These are phyloP conservation scores for Fusarium sp. DNA, from an alignment of 2,329 filamentous ascomycete genomes.

Conservation along the genomic window DNA sequence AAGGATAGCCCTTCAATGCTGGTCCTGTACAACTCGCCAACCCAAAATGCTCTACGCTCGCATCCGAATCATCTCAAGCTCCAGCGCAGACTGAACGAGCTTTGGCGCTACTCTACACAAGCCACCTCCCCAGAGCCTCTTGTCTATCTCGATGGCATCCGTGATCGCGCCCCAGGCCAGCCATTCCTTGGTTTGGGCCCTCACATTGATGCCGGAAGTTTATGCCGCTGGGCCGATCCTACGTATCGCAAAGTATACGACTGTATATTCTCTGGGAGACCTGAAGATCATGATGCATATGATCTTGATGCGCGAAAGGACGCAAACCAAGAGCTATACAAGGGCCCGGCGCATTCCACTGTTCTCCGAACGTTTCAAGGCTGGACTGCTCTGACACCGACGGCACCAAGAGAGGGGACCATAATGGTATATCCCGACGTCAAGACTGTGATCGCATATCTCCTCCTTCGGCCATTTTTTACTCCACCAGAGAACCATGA, in stretches of 20 bases:
- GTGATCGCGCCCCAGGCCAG: constrained; percentile 29
- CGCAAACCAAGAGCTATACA: neutral
- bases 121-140: neutral
- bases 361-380: constrained; percentile 8
- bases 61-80: neutral
- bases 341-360: constrained; percentile 4
- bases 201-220: constrained; percentile 56
- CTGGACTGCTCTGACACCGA: constrained; percentile 11
- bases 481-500: neutral
- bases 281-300: neutral
- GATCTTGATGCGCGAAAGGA: neutral
- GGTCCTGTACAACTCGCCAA: neutral
- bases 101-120: neutral
- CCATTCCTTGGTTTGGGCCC: constrained; percentile 54
- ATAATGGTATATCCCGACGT: constrained; percentile 8
- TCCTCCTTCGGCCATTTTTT: neutral
- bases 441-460: neutral
- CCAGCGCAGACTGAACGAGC: neutral
- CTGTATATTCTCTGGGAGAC: neutral
- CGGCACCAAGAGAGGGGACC: neutral
- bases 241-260: neutral
- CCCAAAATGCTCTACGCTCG: neutral
- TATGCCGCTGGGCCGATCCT: constrained; percentile 54
- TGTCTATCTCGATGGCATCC: neutral
- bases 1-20: constrained; percentile 11